Base-by-base conservation (phyloP, 495 filamentous ascomycete genomes). In the Lasiosphaeria miniovina region DNA sequence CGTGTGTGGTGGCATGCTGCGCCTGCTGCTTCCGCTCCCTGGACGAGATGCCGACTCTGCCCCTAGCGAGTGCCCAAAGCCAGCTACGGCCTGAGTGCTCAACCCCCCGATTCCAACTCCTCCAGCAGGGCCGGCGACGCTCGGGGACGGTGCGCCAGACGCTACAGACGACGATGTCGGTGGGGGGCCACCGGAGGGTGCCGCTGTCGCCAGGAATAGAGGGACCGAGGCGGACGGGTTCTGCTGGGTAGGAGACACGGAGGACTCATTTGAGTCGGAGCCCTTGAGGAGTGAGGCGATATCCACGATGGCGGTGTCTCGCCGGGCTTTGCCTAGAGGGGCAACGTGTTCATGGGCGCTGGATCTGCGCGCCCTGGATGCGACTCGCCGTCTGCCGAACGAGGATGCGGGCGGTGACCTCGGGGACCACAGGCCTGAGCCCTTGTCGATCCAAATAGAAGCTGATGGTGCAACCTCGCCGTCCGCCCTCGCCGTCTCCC, bases 271-370 rank as follows among this genome's bases (percentile, higher is more conserved):
- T 80, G 90, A 89, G 87, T 89, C 88, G 77, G 87, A 77, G 70
- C 81, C 81, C 78, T 88, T 89, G 72, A 93, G 83, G 67, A 93
- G 82, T 53, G 86, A 85, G 80, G 87, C 83, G 88, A 93, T 90
- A 91, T 93, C 89, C 89, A 93, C 88, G 84, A 81, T 91, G 86
- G 75, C 85, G 82, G 84, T 77, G 72, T 71, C 72, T 75, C 65
- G 61, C 65, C 57, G 57, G 60, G 55, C 51, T 49, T 48, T 65
- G 65, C 69, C 69, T 69, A 54, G 36, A 65, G 64, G 51, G 65
- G 59, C 67, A 54, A 46, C 35, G 36, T 24, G 54, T 51, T 64
- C 65, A 66, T 68, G 59, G 57, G 63, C 59, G 54, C 58, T 41
- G 43, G 40, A 53, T 50, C 51, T 14, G 53, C 57, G 64, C 65